Base-by-base conservation (phyloP, 2,329 filamentous ascomycete species). In the Aureobasidium mangrovei region DNA sequence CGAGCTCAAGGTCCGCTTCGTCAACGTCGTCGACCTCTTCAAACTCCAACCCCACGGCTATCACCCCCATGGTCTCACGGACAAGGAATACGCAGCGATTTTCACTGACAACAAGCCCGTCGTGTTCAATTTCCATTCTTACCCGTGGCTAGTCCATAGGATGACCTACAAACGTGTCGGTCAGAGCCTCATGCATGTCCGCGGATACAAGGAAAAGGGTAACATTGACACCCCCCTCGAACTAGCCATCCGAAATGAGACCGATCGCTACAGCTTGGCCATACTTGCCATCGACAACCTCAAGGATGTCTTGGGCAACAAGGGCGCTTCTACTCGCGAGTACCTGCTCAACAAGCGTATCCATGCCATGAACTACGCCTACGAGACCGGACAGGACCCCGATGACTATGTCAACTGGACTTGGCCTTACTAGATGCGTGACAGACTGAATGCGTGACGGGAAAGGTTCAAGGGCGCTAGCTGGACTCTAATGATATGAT, bases 61-160 rank as follows among this genome's bases (percentile, higher is more conserved):
- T 62, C 86, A 91, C 66, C 83, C 86, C 0, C 86, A 91, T 69
- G 86, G 86, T 39, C 75, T 90, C 55, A 77, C 74, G 0, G 81
- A 87, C 61, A 59, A 62, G 18, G 83, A 88, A 65, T 91, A 83
- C 80, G 70, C 69, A 10, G 74, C 83, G 38, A 72, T 89, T 60
- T 91, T 91, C 75, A 90, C 86, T 0, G 74, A 77, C 12, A 74
- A 88, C 72, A 83, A 77, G 60, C 86, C 86, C 26, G 74, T 88
- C 65, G 82, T 90, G 65, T 90, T 91, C 76, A 90, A 89, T 73
- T 91, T 90, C 79, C 86, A 91, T 73, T 85, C 81, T 32, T 90
- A 91, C 71, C 86, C 86, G 7, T 90, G 84, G 84, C 75, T 91
- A 63, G 80, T 91, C 49, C 86, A 90, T 72, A 78, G 86, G 48